Conservation (phyloP, 2,329 filamentous ascomycete species). For the Botryosphaeria dothidea region DNA sequence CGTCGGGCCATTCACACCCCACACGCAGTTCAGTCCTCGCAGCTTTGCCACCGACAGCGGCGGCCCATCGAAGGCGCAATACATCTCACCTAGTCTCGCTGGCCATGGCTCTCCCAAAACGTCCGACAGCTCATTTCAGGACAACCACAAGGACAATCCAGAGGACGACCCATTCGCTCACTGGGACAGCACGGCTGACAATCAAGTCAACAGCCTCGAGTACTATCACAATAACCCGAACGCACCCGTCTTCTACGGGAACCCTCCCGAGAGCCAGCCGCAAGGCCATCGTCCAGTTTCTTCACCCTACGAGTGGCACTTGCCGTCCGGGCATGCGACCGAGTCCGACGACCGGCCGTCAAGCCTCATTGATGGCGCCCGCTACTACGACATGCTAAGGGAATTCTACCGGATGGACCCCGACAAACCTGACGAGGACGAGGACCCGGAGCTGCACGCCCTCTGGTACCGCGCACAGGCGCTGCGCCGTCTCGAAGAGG, state of each 20-base stretch:
- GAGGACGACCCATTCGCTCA: background rate
- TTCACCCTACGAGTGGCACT: no score
- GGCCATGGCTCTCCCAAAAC: no score
- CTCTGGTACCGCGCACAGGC: slow-evolving; percentile 1
- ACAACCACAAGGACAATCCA: no score
- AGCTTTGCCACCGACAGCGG: background rate
- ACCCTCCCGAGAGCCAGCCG: background rate
- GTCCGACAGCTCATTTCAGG: no score
- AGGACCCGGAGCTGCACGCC: background rate
- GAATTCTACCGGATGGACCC: background rate
- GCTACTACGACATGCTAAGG: background rate
- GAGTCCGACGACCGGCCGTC: background rate
- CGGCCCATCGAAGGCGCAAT: background rate
- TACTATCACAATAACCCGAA: background rate
- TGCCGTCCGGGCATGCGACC: background rate
- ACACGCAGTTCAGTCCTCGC: background rate
- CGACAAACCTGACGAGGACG: background rate
- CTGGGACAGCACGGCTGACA: background rate
- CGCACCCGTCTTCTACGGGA: background rate
- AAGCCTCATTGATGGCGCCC: background rate
- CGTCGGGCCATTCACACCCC: background rate
- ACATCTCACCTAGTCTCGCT: no score
- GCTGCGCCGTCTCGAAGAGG: background rate
- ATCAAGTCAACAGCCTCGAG: background rate
- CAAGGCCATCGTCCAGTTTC: background rate